Evolutionary conservation across 345 rosid species (phyloP), one percentile per base, ranked within the genome.

Genomic region (Moringa oleifera): DNA sequence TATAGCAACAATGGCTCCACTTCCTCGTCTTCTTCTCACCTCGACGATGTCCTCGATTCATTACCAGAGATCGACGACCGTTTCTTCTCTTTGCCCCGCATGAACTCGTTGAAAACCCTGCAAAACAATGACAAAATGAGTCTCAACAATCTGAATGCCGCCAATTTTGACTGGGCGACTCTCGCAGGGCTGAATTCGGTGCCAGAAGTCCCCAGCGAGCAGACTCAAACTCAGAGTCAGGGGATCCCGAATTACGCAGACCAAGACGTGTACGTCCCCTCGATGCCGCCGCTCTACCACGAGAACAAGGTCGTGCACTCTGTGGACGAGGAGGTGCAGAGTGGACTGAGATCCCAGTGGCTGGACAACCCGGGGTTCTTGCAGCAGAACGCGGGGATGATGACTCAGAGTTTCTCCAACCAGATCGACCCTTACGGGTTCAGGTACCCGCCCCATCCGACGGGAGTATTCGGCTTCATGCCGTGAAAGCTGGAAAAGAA

Each of bases 101-200:
- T 75, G 75, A 83, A 75, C 69, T 77, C 90, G 0, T 69, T 81
- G 12, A 84, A 78, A 70, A 55, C 80, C 21, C 28, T 70, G 51
- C 87, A 73, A 31, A 67, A 77, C 21, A 89, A 80, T 1, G 82
- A 81, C 63, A 80, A 84, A 58, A 62, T 64, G 36, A 76, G 76
- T 46, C 17, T 73, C 20, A 75, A 65, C 33, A 66, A 67, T 23
- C 68, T 73, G 61, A 79, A 81, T 25, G 66, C 73, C 0, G 85
- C 75, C 3, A 79, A 71, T 45, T 80, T 88, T 24, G 99, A 90
- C 23, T 94, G 99, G 97, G 95, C 96, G 46, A 81, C 70, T 63
- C 71, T 94, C 0, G 88, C 80, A 0, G 81, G 81, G 58, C 76
- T 90, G 20, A 83, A 59, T 71, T 53, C 74, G 25, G 83, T 64